A percentile compares a stretch with the other conserved stretches of the same genome.
Conservation (phyloP, 1,284 basidiomycete genomes). For the Grifola frondosa region DNA sequence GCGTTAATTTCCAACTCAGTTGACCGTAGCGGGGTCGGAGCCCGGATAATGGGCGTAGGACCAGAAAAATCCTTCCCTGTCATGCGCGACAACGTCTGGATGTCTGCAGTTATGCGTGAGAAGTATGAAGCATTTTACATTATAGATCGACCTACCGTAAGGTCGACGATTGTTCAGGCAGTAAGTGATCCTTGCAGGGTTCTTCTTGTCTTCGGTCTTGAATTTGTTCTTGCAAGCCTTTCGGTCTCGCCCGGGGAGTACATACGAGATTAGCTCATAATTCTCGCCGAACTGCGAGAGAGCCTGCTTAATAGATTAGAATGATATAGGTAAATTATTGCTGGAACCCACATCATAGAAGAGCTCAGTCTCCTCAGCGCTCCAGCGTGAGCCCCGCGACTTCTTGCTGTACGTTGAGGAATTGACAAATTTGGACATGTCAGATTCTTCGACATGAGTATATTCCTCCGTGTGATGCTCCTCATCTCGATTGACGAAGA, state of each 20-base stretch:
- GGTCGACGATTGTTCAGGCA: constrained; percentile 67
- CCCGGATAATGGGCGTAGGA: constrained; percentile 68
- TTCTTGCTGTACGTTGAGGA: constrained; percentile 80
- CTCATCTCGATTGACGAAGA: constrained; percentile 68
- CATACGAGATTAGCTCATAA: constrained; percentile 86
- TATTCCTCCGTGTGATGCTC: constrained; percentile 68
- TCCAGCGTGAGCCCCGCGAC: constrained; percentile 78
- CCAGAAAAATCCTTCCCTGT: constrained; percentile 82
- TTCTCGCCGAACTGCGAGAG: constrained; percentile 88
- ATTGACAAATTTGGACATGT: constrained; percentile 81
- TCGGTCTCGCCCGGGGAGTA: constrained; percentile 83
- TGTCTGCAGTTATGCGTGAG: constrained; percentile 44
- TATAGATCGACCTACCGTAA: constrained; percentile 50
- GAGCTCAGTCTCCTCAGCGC: constrained; percentile 79
- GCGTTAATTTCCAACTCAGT: constrained; percentile 11
- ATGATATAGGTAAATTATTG: neutral
- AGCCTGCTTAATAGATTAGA: constrained; percentile 47
- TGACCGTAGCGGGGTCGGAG: constrained; percentile 41
- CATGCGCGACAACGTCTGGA: constrained; percentile 66
- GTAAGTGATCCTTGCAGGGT: constrained; percentile 65
- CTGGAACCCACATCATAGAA: constrained; percentile 73
- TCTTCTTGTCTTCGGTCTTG: constrained; percentile 82
- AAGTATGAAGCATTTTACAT: neutral
- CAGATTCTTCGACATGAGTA: constrained; percentile 81
- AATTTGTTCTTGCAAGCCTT: constrained; percentile 91